These are phyloP conservation scores for Fusarium goolgardi DNA, from an alignment of 2,329 filamentous ascomycete genomes.

Conservation along the genomic window DNA sequence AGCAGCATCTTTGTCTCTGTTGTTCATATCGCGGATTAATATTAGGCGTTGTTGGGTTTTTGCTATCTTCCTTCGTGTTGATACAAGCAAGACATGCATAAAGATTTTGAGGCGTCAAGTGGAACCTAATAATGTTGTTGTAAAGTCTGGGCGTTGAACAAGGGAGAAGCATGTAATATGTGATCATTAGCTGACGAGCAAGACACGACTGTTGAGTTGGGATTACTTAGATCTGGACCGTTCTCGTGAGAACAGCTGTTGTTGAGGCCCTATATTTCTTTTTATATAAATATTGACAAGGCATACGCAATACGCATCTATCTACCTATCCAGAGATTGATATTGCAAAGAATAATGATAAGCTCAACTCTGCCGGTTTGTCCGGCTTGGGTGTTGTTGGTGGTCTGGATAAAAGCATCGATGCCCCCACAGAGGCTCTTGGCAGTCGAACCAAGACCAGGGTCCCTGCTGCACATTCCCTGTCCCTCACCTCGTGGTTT, in stretches of 20 bases:
- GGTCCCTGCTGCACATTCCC: slow-evolving; percentile 14
- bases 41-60: slow-evolving; percentile 4
- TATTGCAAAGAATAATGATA: neutral
- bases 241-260: slow-evolving; percentile 12
- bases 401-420: slow-evolving; percentile 37
- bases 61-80: neutral
- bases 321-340: neutral
- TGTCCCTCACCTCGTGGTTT: slow-evolving; percentile 9
- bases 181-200: slow-evolving; percentile 19
- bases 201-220: slow-evolving; percentile 8
- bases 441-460: slow-evolving; percentile 34
- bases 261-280: neutral
- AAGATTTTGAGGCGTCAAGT: slow-evolving; percentile 26
- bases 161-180: slow-evolving; percentile 25
- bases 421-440: slow-evolving; percentile 41
- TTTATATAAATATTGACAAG: neutral
- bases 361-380: slow-evolving; percentile 23
- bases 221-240: neutral
- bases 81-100: slow-evolving; percentile 1
- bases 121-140: slow-evolving; percentile 4
- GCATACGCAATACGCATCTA: neutral
- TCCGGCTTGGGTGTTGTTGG: slow-evolving; percentile 34
- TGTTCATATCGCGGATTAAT: slow-evolving; percentile 5
- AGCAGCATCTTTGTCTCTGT: neutral
- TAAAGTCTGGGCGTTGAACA: slow-evolving; percentile 25